Evolutionary conservation across 495 filamentous ascomycete species (phyloP).

Genomic region (Emericellopsis terricola): DNA sequence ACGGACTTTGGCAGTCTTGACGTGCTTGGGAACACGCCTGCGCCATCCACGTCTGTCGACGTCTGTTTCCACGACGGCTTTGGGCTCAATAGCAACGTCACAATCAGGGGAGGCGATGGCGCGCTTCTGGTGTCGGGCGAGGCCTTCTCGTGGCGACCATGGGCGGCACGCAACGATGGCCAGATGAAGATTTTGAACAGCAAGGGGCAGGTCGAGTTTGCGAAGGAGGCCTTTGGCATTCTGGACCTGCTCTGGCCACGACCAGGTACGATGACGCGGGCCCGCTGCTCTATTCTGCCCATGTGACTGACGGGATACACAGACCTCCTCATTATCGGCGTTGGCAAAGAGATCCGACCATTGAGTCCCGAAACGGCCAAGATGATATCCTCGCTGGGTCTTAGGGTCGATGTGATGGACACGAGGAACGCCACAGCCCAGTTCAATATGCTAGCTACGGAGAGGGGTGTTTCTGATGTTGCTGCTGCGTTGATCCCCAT

Average conservation of each 20-base stretch:
- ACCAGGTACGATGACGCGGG: constrained; percentile 45
- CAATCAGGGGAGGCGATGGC: constrained; percentile 44
- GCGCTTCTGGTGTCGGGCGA: constrained; percentile 68
- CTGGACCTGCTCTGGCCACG: constrained; percentile 73
- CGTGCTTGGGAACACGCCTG: constrained; percentile 57
- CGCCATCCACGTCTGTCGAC: constrained; percentile 70
- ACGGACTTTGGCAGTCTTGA: constrained; percentile 65
- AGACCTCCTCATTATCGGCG: constrained; percentile 82
- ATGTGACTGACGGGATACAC: constrained; percentile 5
- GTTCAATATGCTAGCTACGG: constrained; percentile 74
- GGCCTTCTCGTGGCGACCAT: constrained; percentile 76
- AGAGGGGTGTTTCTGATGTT: constrained; percentile 60
- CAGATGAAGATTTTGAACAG: constrained; percentile 41
- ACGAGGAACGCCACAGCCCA: constrained; percentile 87
- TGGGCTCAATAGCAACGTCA: constrained; percentile 56
- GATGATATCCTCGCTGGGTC: constrained; percentile 57
- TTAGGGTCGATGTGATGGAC: constrained; percentile 78
- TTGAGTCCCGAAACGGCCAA: constrained; percentile 56
- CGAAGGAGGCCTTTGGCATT: constrained; percentile 52
- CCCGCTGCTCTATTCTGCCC: constrained; percentile 2
- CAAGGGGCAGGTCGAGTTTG: constrained; percentile 68
- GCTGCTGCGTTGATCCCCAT: constrained; percentile 81
- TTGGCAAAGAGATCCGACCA: constrained; percentile 57
- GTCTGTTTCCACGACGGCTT: constrained; percentile 63
- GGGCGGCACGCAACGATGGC: constrained; percentile 26